These are phyloP conservation scores for Tremella yokohamensis DNA, from an alignment of 768 basidiomycete species.

Conservation along the genomic window DNA sequence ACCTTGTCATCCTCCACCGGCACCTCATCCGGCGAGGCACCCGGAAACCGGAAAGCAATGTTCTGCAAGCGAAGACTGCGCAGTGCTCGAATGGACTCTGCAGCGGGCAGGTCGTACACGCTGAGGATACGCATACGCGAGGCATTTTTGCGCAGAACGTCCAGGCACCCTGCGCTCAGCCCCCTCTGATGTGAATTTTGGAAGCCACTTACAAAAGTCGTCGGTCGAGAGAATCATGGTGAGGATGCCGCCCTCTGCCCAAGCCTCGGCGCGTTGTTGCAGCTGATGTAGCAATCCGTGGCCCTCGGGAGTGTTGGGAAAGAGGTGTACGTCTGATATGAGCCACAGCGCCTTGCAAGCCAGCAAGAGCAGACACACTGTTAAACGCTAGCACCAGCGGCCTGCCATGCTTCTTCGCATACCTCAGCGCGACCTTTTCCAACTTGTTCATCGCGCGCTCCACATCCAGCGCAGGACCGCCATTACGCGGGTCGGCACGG, in stretches of 20 bases:
- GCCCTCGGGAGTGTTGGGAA: conserved; percentile 68
- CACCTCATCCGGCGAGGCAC: conserved; percentile 7
- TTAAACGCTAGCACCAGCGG: conserved; percentile 79
- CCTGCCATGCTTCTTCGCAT: conserved; percentile 58
- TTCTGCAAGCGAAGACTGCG: conserved; percentile 56
- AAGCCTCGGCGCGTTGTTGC: conserved; percentile 78
- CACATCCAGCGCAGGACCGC: conserved; percentile 74
- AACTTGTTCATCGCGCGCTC: conserved; percentile 82
- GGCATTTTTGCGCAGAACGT: conserved; percentile 59
- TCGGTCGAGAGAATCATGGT: conserved; percentile 77
- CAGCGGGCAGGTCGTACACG: conserved; percentile 64
- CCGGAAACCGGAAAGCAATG: conserved; percentile 8
- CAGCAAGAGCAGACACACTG: conserved; percentile 55
- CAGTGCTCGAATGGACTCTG: conserved; percentile 62
- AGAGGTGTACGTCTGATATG: conserved; percentile 49
- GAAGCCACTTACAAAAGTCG: conserved; percentile 61
- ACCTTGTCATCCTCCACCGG: conserved; percentile 51
- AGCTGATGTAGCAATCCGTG: conserved; percentile 75
- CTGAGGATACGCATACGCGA: conserved; percentile 74
- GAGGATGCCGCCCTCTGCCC: conserved; percentile 77
- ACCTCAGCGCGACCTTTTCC: conserved; percentile 70
- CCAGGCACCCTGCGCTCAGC: conserved; percentile 29
- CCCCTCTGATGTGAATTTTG: background rate
- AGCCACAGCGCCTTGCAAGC: background rate
- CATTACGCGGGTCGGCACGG: conserved; percentile 76